Evolutionary conservation across 192 early-diverging fungal species (phyloP).

Genomic region (Umbelopsis sp.): DNA sequence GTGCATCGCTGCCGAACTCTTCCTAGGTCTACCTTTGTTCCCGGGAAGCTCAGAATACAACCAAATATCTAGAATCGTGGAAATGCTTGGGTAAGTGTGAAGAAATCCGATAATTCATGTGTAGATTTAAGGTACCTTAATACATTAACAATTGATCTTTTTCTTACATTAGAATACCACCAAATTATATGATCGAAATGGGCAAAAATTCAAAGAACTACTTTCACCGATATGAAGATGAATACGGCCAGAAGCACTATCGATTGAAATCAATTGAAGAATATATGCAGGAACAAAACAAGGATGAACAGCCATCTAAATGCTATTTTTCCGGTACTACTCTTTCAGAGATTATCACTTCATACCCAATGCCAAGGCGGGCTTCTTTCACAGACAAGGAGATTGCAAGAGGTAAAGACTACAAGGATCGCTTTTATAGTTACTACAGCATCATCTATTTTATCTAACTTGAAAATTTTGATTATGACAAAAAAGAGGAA

Average conservation of each 20-base stretch:
- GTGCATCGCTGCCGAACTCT: conserved; percentile 97
- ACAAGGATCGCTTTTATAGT: background rate
- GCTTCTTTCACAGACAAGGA: conserved; percentile 61
- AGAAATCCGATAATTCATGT: background rate
- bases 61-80: conserved; percentile 92
- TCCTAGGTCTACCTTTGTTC: conserved; percentile 92
- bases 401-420: conserved; percentile 71
- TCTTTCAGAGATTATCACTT: conserved; percentile 83
- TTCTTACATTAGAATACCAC: conserved; percentile 61
- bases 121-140: too few relatives aligned
- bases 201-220: conserved; percentile 87
- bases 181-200: conserved; percentile 90
- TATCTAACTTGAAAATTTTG: background rate
- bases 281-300: conserved; percentile 80
- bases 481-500: conserved; percentile 52
- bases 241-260: conserved; percentile 56
- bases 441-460: background rate
- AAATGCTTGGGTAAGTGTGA: conserved; percentile 79
- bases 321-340: conserved; percentile 88
- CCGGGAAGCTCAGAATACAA: conserved; percentile 97
- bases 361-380: conserved; percentile 79
- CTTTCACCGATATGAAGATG: conserved; percentile 68
- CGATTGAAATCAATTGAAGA: conserved; percentile 78
- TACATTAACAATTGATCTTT: background rate
- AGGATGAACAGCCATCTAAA: conserved; percentile 89